Conservation (phyloP, 1,139 yeast genomes). For the Saccharomycopsis crataegensis region DNA sequence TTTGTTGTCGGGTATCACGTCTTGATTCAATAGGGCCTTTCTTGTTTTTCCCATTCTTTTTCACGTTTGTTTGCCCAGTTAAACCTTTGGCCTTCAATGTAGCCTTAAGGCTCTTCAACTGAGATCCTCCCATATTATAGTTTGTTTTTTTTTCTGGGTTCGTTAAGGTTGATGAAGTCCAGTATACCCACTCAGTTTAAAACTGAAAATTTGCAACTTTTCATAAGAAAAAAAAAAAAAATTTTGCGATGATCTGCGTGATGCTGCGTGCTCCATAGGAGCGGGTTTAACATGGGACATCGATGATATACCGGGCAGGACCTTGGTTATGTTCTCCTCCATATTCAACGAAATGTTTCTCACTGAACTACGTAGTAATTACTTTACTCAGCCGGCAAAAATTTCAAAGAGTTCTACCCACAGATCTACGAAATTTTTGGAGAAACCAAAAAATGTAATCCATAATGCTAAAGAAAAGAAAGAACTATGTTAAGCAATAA, state of each 20-base stretch:
- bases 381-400: too few species aligned
- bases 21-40: conserved; percentile 61
- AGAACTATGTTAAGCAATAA: too few species aligned
- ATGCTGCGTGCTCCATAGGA: too few species aligned
- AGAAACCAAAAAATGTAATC: too few species aligned
- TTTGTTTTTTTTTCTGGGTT: neutral
- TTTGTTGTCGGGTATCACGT: conserved; percentile 54
- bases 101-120: conserved; percentile 73
- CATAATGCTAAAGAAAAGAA: too few species aligned
- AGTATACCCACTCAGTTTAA: neutral
- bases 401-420: too few species aligned
- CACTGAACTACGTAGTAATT: too few species aligned
- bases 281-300: too few species aligned
- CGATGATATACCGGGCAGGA: too few species aligned
- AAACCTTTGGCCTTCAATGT: conserved; percentile 72
- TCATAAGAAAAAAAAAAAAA: neutral
- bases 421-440: too few species aligned
- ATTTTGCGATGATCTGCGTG: neutral
- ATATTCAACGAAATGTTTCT: too few species aligned
- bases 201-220: neutral
- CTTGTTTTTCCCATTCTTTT: conserved; percentile 37
- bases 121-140: conserved; percentile 74
- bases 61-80: conserved; percentile 70
- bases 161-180: neutral
- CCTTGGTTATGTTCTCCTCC: too few species aligned